These are phyloP conservation scores for Diaporthe humulicola DNA, from an alignment of 2,329 filamentous ascomycete species.

Conservation along the genomic window DNA sequence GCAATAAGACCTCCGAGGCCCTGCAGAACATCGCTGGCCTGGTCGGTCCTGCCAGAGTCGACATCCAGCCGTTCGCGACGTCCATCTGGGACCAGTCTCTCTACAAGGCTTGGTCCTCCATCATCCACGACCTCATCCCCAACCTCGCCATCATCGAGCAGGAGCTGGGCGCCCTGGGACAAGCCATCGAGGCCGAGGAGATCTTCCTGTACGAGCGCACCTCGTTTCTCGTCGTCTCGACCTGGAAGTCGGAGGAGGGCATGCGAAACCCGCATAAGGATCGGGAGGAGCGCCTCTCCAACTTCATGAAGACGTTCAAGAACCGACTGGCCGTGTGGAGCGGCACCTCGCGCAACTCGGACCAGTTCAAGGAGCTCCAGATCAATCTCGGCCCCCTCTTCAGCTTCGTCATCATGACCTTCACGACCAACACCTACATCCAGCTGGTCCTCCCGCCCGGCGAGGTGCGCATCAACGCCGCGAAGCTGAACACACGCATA, in stretches of 20 bases:
- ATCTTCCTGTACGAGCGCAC: slow-evolving; percentile 95
- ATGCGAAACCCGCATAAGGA: slow-evolving; percentile 89
- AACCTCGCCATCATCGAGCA: slow-evolving; percentile 90
- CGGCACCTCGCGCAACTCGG: slow-evolving; percentile 82
- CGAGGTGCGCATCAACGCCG: slow-evolving; percentile 91
- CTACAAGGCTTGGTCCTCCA: slow-evolving; percentile 98
- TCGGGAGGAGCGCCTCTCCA: slow-evolving; percentile 92
- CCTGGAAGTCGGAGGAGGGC: slow-evolving; percentile 83
- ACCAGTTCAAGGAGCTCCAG: slow-evolving; percentile 85
- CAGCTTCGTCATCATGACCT: slow-evolving; percentile 93
- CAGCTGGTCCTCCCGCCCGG: slow-evolving; percentile 92
- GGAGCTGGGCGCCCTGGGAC: slow-evolving; percentile 84
- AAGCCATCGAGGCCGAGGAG: slow-evolving; percentile 92
- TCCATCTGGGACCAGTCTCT: slow-evolving; percentile 99
- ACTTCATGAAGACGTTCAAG: slow-evolving; percentile 99
- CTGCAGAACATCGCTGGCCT: slow-evolving; percentile 53
- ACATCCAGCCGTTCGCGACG: slow-evolving; percentile 90
- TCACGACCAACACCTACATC: slow-evolving; percentile 98
- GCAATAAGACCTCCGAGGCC: slow-evolving; percentile 76
- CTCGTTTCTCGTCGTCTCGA: slow-evolving; percentile 96
- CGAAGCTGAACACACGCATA: slow-evolving; percentile 89
- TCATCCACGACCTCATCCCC: slow-evolving; percentile 97
- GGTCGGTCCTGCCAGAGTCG: slow-evolving; percentile 50
- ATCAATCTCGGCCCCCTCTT: slow-evolving; percentile 83
- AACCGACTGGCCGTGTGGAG: slow-evolving; percentile 83